phyloP scores from a whole-genome alignment of 345 rosid genomes.

The Lepidium aucheri region DNA sequence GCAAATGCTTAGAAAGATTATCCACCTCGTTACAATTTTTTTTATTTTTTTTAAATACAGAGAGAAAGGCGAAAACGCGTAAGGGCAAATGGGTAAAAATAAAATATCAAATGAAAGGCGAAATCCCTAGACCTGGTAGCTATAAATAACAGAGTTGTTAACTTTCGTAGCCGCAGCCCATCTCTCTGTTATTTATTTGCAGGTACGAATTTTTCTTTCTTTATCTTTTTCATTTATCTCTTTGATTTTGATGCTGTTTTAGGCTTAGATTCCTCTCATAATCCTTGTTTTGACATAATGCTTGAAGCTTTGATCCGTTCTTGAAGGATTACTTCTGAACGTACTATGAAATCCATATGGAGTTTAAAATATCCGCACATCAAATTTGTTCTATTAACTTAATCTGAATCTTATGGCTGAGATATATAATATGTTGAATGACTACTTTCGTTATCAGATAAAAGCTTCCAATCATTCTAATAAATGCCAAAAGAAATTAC shows the following conservation, averaged over 20 bases:
- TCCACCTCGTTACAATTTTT: too few species aligned
- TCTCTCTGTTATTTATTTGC: conserved; percentile 8
- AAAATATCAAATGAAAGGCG: background rate
- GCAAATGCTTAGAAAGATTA: conserved; percentile 31
- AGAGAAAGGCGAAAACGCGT: background rate
- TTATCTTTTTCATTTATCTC: background rate
- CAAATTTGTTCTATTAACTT: too few species aligned
- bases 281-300: background rate
- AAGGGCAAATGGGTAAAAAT: conserved; percentile 10
- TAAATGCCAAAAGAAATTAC: too few species aligned
- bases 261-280: background rate
- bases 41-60: too few species aligned
- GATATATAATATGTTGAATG: too few species aligned
- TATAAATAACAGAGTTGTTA: background rate
- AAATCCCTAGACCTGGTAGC: conserved; percentile 17
- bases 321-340: too few species aligned
- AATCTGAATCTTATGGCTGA: too few species aligned
- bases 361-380: too few species aligned
- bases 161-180: conserved; percentile 15
- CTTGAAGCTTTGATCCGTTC: too few species aligned
- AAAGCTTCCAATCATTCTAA: too few species aligned
- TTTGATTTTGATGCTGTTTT: background rate
- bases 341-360: too few species aligned
- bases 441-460: too few species aligned
- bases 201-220: background rate